phyloP scores from a whole-genome alignment of 2,329 filamentous ascomycete genomes.

The Sporothrix protearum region DNA sequence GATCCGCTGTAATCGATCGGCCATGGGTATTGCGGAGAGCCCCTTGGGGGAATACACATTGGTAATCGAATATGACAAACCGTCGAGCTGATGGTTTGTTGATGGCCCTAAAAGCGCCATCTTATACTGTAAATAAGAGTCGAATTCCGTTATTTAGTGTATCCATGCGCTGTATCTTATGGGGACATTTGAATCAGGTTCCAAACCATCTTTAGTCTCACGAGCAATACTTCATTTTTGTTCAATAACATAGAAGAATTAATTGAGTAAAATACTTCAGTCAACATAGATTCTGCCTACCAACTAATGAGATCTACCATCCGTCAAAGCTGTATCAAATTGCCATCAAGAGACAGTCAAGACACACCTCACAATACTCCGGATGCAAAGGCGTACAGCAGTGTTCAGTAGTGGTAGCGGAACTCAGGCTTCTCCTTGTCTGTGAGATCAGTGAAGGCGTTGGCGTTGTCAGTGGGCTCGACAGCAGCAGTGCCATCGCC shows the following conservation, averaged over 20 bases:
- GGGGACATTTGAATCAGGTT: no score
- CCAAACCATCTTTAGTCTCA: no score
- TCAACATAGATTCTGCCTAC: no score
- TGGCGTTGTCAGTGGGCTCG: constrained; percentile 31
- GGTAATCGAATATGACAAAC: background rate
- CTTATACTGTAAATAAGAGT: no score
- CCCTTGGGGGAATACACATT: background rate
- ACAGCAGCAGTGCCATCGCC: constrained; percentile 23
- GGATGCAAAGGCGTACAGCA: no score
- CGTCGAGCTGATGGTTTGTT: no score
- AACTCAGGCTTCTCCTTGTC: constrained; percentile 33
- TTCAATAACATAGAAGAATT: no score
- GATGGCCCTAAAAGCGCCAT: no score
- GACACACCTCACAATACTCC: background rate
- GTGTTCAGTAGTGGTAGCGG: constrained; percentile 12
- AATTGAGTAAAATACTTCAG: no score
- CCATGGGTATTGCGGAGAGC: background rate
- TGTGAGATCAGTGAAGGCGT: constrained; percentile 35
- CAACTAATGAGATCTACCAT: background rate
- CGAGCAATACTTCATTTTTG: no score
- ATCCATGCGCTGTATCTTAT: no score
- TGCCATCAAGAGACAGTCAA: background rate
- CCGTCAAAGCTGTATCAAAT: background rate
- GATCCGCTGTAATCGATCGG: background rate
- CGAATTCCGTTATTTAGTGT: no score